Percentiles rank a stretch among this genome's conserved stretches.
Evolutionary conservation across 306 rosid species (phyloP).

Genomic region (Crotalaria pallida): DNA sequence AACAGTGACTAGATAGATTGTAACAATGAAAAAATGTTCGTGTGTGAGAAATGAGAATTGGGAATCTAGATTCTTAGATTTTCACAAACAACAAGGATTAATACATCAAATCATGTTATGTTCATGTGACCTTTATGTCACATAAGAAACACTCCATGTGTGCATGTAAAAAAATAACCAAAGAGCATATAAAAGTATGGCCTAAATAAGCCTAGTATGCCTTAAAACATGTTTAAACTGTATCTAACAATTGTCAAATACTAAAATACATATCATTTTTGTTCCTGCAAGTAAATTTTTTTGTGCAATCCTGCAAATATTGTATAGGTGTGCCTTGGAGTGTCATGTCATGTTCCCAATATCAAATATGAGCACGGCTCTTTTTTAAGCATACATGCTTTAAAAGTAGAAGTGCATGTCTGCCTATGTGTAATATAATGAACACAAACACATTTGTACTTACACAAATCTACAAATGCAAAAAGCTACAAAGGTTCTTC

Average conservation of each 20-base stretch:
- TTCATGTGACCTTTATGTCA: background rate
- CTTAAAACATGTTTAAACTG: background rate
- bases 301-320: background rate
- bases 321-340: background rate
- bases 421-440: background rate
- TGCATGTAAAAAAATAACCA: background rate
- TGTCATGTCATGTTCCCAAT: background rate
- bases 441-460: background rate
- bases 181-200: background rate
- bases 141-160: background rate
- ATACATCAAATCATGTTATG: background rate
- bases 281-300: background rate
- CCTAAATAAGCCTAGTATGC: background rate
- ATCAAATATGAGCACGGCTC: slow-evolving; percentile 1
- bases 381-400: background rate
- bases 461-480: background rate
- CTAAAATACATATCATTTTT: background rate
- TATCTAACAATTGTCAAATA: background rate
- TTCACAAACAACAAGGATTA: background rate
- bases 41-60: background rate
- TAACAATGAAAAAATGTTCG: background rate
- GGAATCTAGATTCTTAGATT: background rate
- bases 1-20: background rate
- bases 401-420: background rate
- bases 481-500: background rate